Evolutionary conservation across 2,329 filamentous ascomycete species (phyloP).

Genomic region (Fusarium algeriense): DNA sequence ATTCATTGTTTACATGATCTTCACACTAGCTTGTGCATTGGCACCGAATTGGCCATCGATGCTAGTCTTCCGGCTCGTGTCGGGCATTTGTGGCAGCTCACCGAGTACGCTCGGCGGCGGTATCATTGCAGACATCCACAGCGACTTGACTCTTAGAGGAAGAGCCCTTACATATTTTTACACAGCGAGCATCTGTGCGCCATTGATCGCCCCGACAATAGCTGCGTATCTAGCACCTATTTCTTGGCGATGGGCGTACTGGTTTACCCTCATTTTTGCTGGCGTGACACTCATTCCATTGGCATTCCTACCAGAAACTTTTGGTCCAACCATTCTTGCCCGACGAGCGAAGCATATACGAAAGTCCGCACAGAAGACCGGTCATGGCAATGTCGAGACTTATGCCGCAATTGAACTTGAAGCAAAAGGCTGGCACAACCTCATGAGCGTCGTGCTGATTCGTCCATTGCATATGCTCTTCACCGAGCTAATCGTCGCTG

Average conservation of each 20-base stretch:
- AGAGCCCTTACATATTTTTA: conserved; percentile 54
- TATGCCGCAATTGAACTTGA: conserved; percentile 2
- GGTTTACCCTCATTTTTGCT: conserved; percentile 45
- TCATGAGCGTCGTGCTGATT: conserved; percentile 17
- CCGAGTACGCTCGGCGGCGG: conserved; percentile 59
- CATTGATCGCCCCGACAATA: conserved; percentile 57
- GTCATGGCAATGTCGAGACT: background rate
- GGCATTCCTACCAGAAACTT: conserved; percentile 39
- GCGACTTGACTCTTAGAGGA: conserved; percentile 49
- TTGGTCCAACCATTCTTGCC: conserved; percentile 24
- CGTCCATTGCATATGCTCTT: conserved; percentile 28
- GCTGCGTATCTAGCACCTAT: conserved; percentile 56
- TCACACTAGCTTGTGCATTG: conserved; percentile 56
- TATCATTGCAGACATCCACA: conserved; percentile 59
- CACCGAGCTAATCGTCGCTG: conserved; percentile 28
- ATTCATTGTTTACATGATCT: conserved; percentile 58
- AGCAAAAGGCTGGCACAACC: conserved; percentile 2
- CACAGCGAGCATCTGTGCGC: conserved; percentile 55
- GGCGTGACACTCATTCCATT: conserved; percentile 48
- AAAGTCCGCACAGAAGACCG: fast-evolving
- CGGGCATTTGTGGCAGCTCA: conserved; percentile 55
- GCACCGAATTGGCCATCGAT: conserved; percentile 57
- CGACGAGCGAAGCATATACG: conserved; percentile 1
- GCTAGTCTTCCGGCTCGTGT: conserved; percentile 58
- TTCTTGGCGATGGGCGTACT: conserved; percentile 62